Evolutionary conservation across 2,329 filamentous ascomycete species (phyloP).

Genomic region (Myriosclerotinia scirpicola): DNA sequence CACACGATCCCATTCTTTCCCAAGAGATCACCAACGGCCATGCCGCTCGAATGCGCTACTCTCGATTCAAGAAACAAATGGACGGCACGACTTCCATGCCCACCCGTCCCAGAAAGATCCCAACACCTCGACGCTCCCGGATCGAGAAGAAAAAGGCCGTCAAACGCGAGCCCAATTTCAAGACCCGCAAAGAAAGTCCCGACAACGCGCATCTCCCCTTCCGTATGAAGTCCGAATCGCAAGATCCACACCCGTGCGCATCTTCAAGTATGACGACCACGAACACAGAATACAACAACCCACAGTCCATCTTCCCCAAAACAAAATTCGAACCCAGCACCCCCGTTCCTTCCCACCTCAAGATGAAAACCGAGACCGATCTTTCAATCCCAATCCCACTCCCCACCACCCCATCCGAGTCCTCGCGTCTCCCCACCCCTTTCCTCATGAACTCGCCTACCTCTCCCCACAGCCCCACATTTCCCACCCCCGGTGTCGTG

Average conservation of each 20-base stretch:
- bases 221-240: not conserved
- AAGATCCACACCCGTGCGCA: not conserved
- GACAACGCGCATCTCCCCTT: constrained; percentile 6
- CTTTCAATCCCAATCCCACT: not conserved
- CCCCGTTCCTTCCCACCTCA: not conserved
- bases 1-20: constrained; percentile 41
- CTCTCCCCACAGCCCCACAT: not conserved
- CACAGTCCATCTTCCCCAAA: not conserved
- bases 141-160: constrained; percentile 30
- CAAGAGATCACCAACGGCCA: constrained; percentile 56
- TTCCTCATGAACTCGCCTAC: not conserved
- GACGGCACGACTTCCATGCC: constrained; percentile 44
- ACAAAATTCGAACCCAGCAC: not conserved
- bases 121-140: constrained; percentile 28
- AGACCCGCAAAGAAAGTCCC: not conserved
- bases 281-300: not conserved
- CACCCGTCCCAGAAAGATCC: constrained; percentile 25
- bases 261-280: not conserved
- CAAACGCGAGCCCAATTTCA: constrained; percentile 14
- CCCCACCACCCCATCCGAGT: not conserved
- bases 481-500: constrained; percentile 1
- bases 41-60: constrained; percentile 57
- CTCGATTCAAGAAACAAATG: constrained; percentile 54
- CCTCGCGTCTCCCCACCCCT: not conserved
- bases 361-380: constrained; percentile 14